Percentiles rank a stretch among this genome's conserved stretches.
Conservation (phyloP, 2,329 filamentous ascomycete genomes). For the Dothiorella sarmentorum region DNA sequence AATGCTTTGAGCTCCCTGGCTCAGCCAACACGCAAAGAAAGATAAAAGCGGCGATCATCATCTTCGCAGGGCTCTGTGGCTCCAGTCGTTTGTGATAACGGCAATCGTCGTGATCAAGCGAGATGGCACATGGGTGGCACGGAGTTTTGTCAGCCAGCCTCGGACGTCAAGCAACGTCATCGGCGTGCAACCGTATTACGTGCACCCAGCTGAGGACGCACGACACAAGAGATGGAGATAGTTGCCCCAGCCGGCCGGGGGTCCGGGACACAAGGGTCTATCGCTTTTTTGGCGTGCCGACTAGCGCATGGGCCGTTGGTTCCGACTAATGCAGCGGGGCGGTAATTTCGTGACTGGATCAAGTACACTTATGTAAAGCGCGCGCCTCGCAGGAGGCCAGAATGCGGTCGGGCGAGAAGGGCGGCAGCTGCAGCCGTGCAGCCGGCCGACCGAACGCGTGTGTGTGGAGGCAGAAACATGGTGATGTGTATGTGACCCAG, state of each 20-base stretch:
- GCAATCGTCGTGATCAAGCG: conserved; percentile 1
- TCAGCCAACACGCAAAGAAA: neutral
- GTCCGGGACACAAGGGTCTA: neutral
- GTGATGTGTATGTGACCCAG: neutral
- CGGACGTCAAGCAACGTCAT: neutral
- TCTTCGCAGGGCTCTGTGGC: neutral
- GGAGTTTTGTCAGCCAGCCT: neutral
- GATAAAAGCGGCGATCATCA: neutral
- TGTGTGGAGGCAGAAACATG: neutral
- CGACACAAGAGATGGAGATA: neutral
- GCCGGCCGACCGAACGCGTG: neutral
- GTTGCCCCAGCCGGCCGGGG: neutral
- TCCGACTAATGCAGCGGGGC: neutral
- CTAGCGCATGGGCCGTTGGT: too few relatives aligned
- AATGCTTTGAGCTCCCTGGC: neutral
- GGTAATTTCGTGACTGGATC: neutral
- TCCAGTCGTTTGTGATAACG: conserved; percentile 3
- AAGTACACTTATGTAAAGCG: neutral
- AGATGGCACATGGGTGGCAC: conserved; percentile 2
- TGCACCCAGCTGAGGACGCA: neutral
- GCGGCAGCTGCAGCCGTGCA: neutral
- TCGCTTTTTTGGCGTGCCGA: neutral
- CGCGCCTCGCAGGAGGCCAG: neutral
- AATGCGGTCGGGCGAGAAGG: neutral
- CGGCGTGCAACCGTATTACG: neutral